Evolutionary conservation across 768 basidiomycete species (phyloP).

Genomic region (Strobilomyces dryophilus): DNA sequence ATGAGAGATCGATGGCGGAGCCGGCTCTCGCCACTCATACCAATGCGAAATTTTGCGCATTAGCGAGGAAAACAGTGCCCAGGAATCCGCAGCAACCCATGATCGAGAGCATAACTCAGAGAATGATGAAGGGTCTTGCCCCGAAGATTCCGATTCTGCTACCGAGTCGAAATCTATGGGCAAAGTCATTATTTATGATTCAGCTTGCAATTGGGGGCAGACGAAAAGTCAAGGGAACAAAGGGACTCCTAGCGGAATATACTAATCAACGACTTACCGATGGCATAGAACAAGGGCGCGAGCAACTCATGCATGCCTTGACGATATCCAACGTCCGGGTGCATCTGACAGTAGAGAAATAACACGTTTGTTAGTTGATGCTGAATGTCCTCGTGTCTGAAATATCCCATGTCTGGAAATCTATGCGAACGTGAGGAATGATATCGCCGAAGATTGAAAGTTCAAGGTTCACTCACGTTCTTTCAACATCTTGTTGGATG

Average conservation of each 20-base stretch:
- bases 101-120: constrained; percentile 58
- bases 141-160: constrained; percentile 26
- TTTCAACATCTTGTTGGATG: constrained; percentile 91
- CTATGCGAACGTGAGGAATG: constrained; percentile 36
- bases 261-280: constrained; percentile 22
- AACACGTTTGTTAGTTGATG: constrained; percentile 79
- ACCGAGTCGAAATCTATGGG: constrained; percentile 76
- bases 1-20: constrained; percentile 30
- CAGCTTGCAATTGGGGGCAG: constrained; percentile 18
- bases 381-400: constrained; percentile 72
- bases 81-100: constrained; percentile 85
- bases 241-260: neutral
- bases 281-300: constrained; percentile 77
- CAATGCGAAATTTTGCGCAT: constrained; percentile 81
- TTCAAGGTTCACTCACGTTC: constrained; percentile 64
- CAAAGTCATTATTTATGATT: constrained; percentile 23
- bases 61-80: constrained; percentile 71
- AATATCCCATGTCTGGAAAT: constrained; percentile 96
- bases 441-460: constrained; percentile 2
- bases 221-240: constrained; percentile 14
- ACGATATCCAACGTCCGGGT: constrained; percentile 85
- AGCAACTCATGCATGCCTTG: constrained; percentile 99
- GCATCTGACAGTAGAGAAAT: constrained; percentile 75
- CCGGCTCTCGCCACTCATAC: constrained; percentile 66
- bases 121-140: constrained; percentile 38